phyloP scores from a whole-genome alignment of 345 rosid species.

The Citrus reticulata region DNA sequence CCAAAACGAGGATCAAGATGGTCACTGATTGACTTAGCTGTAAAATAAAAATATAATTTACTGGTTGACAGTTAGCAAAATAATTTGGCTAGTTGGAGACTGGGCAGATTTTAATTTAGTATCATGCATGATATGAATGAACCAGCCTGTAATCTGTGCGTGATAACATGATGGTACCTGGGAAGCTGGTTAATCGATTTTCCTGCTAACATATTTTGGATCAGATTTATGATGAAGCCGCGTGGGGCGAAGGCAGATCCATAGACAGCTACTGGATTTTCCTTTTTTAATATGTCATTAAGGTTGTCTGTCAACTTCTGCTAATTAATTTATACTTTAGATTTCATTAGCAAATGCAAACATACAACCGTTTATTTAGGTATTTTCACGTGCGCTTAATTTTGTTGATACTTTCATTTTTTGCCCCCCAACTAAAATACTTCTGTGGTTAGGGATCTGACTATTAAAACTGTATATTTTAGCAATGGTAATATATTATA shows the following conservation, averaged over 20 bases:
- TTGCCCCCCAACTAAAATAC: too few species aligned
- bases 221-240: constrained; percentile 16
- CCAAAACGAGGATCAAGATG: too few species aligned
- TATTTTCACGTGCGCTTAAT: not conserved
- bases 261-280: constrained; percentile 3
- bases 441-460: too few species aligned
- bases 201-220: constrained; percentile 8
- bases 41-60: not conserved
- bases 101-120: not conserved
- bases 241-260: constrained; percentile 21
- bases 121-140: not conserved
- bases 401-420: too few species aligned
- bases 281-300: not conserved
- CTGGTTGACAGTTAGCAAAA: not conserved
- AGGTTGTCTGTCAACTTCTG: not conserved
- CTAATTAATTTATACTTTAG: not conserved
- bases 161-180: constrained; percentile 21
- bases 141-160: constrained; percentile 26
- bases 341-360: constrained; percentile 5
- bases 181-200: constrained; percentile 5
- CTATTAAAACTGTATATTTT: too few species aligned
- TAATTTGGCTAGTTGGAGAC: constrained; percentile 15
- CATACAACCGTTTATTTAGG: constrained; percentile 9
- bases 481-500: too few species aligned
- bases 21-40: not conserved